Evolutionary conservation across 1,284 basidiomycete species (phyloP).

Genomic region (Takashimella tepidaria): DNA sequence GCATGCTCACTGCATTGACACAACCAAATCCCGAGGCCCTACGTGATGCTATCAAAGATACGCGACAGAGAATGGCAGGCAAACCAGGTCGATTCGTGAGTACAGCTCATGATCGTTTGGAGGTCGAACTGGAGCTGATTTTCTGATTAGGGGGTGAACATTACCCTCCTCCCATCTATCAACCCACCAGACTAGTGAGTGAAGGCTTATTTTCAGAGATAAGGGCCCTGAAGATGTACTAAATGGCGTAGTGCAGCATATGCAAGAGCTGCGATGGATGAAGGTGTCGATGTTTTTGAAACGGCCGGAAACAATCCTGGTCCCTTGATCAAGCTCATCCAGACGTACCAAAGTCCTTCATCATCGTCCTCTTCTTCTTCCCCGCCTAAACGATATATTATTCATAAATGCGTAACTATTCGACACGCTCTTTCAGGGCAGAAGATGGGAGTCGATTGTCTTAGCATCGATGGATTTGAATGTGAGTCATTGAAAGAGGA

Average conservation of each 20-base stretch:
- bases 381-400: slow-evolving; percentile 59
- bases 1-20: slow-evolving; percentile 78
- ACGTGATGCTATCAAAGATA: slow-evolving; percentile 77
- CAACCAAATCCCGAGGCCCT: slow-evolving; percentile 81
- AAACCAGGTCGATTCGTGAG: slow-evolving; percentile 59
- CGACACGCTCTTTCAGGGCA: slow-evolving; percentile 76
- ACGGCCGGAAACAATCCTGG: slow-evolving; percentile 88
- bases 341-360: slow-evolving; percentile 48
- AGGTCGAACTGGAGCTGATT: slow-evolving; percentile 16
- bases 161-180: slow-evolving; percentile 84
- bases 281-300: slow-evolving; percentile 84
- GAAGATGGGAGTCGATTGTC: slow-evolving; percentile 71
- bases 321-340: slow-evolving; percentile 73
- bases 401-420: slow-evolving; percentile 88
- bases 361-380: slow-evolving; percentile 1
- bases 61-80: slow-evolving; percentile 56
- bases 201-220: too few relatives aligned
- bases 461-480: slow-evolving; percentile 86
- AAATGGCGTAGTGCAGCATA: slow-evolving; percentile 54
- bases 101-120: slow-evolving; percentile 11
- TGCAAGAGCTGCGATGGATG: slow-evolving; percentile 74
- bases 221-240: slow-evolving; percentile 45
- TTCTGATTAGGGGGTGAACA: slow-evolving; percentile 67
- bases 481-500: slow-evolving; percentile 48
- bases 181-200: slow-evolving; percentile 76